Evolutionary conservation across 192 early-diverging fungal genomes (phyloP).

Genomic region (Mortierella alpina): DNA sequence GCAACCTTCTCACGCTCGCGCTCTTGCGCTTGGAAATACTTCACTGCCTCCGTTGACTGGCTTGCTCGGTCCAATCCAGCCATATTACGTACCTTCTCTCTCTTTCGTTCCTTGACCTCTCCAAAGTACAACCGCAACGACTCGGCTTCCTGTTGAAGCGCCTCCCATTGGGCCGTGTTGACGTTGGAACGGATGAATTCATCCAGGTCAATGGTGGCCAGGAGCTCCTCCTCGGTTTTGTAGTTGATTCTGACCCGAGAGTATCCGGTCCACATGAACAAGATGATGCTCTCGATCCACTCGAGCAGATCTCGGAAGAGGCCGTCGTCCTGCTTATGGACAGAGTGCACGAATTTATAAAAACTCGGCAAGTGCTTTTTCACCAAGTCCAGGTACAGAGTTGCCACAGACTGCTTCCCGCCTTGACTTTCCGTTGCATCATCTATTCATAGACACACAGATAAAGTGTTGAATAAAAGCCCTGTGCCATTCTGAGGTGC

Average conservation of each 20-base stretch:
- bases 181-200: constrained; percentile 47
- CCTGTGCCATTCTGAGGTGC: background rate
- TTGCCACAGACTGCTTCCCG: constrained; percentile 38
- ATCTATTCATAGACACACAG: background rate
- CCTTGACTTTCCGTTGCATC: constrained; percentile 1
- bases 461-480: too few relatives aligned
- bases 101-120: constrained; percentile 43
- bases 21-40: background rate
- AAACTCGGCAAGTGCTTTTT: constrained; percentile 62
- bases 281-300: constrained; percentile 58
- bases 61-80: constrained; percentile 31
- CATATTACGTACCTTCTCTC: constrained; percentile 43
- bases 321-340: constrained; percentile 60
- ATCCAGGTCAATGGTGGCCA: constrained; percentile 28
- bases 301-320: constrained; percentile 61
- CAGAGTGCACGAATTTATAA: constrained; percentile 66
- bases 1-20: constrained; percentile 15
- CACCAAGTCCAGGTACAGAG: constrained; percentile 59
- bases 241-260: constrained; percentile 37
- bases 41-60: background rate
- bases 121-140: constrained; percentile 17
- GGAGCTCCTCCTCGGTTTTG: constrained; percentile 26
- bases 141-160: constrained; percentile 43
- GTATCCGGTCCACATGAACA: constrained; percentile 56
- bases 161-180: constrained; percentile 25